Evolutionary conservation across 345 rosid genomes (phyloP).

Genomic region (Eucalyptus cladocalyx): DNA sequence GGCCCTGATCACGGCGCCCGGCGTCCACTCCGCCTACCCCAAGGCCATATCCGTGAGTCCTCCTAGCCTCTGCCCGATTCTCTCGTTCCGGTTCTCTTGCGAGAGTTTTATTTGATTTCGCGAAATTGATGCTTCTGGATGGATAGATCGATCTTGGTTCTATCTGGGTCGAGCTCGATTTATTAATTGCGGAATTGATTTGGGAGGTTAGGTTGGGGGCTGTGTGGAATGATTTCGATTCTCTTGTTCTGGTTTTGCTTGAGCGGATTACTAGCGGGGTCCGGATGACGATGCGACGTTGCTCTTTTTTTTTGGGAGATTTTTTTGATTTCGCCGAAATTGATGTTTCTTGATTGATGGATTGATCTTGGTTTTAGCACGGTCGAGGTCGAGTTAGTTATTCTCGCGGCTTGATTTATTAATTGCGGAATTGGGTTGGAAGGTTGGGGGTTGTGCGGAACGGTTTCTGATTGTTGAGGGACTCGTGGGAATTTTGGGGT

Average conservation of each 20-base stretch:
- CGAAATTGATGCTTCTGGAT: too few relatives aligned
- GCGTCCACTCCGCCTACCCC: slow-evolving; percentile 30
- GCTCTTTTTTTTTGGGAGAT: background rate
- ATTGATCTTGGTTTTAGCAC: background rate
- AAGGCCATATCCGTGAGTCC: slow-evolving; percentile 64
- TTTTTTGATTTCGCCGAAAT: background rate
- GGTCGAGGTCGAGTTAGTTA: background rate
- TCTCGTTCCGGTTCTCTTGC: background rate
- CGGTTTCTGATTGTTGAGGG: background rate
- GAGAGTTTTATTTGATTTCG: too few relatives aligned
- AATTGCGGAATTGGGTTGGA: background rate
- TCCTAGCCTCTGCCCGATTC: background rate
- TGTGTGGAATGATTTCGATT: too few relatives aligned
- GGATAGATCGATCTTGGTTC: too few relatives aligned
- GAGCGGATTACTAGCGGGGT: background rate
- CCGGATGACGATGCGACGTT: background rate
- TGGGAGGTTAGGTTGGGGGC: too few relatives aligned
- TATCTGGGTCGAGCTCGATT: too few relatives aligned
- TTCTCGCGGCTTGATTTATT: background rate
- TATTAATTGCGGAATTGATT: too few relatives aligned
- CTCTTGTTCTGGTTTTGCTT: background rate
- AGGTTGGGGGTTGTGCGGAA: background rate
- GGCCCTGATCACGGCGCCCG: slow-evolving; percentile 31
- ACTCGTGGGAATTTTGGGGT: background rate
- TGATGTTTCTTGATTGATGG: background rate